These are phyloP conservation scores for Nigrograna mackinnonii DNA, from an alignment of 2,329 filamentous ascomycete genomes.

Conservation along the genomic window DNA sequence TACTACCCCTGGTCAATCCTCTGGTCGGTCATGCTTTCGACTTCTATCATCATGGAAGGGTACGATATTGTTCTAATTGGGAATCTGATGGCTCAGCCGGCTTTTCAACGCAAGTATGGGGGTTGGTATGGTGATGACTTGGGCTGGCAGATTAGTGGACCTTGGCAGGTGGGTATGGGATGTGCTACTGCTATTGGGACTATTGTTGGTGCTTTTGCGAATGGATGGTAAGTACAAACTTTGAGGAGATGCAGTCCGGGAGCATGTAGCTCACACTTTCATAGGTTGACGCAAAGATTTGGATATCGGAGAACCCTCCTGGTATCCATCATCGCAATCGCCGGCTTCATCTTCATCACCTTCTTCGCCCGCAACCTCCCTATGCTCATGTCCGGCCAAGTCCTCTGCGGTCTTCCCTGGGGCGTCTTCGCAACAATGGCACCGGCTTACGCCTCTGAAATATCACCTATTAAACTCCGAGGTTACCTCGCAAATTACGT, in stretches of 20 bases:
- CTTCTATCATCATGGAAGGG: conserved; percentile 60
- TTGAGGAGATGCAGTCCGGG: background rate
- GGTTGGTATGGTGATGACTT: background rate
- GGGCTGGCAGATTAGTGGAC: background rate
- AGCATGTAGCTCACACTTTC: background rate
- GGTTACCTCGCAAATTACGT: conserved; percentile 64
- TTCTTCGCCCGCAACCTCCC: conserved; percentile 57
- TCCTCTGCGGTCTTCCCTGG: conserved; percentile 67
- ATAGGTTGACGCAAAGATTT: conserved; percentile 27
- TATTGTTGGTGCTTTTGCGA: background rate
- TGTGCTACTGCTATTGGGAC: background rate
- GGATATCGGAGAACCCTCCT: conserved; percentile 65
- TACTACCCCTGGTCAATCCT: background rate
- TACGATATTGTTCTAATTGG: conserved; percentile 66
- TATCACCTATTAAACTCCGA: conserved; percentile 62
- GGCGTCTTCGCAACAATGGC: conserved; percentile 69
- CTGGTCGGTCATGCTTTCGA: background rate
- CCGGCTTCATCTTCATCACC: conserved; percentile 63
- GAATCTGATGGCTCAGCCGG: conserved; percentile 58
- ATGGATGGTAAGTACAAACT: background rate
- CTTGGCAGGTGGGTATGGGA: background rate
- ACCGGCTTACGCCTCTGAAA: conserved; percentile 65
- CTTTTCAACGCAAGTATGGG: conserved; percentile 55
- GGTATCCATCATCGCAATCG: conserved; percentile 58
- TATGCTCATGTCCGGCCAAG: conserved; percentile 56